Conservation (phyloP, 306 rosid species). For the Vigna angularis region DNA sequence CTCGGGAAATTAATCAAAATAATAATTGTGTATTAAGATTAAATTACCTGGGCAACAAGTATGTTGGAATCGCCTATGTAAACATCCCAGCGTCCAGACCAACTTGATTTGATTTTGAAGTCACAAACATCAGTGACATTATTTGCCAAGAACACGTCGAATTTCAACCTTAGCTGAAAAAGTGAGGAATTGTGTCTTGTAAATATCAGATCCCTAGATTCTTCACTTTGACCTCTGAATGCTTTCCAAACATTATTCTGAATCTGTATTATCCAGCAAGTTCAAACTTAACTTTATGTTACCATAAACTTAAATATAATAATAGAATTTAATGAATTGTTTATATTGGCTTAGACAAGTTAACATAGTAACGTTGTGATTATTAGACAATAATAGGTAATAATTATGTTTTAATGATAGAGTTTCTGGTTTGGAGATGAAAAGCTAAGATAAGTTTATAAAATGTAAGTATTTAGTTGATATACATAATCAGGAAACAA, state of each 20-base stretch:
- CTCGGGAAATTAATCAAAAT: too few relatives aligned
- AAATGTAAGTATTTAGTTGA: too few relatives aligned
- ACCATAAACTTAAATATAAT: too few relatives aligned
- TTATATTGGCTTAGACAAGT: too few relatives aligned
- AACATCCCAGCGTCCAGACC: slow-evolving; percentile 47
- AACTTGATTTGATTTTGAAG: slow-evolving; percentile 53
- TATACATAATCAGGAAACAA: too few relatives aligned
- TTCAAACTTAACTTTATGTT: background rate
- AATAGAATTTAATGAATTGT: too few relatives aligned
- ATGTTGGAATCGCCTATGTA: slow-evolving; percentile 51
- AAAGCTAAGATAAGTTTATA: too few relatives aligned
- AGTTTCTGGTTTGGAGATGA: too few relatives aligned
- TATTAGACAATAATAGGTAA: too few relatives aligned
- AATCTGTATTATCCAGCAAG: slow-evolving; percentile 28
- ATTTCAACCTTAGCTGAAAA: slow-evolving; percentile 44
- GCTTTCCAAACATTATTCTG: slow-evolving; percentile 56
- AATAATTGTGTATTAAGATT: too few relatives aligned
- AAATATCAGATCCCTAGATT: slow-evolving; percentile 47
- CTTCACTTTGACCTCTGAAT: slow-evolving; percentile 55
- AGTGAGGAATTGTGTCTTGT: slow-evolving; percentile 44
- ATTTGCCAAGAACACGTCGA: slow-evolving; percentile 57
- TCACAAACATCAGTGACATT: slow-evolving; percentile 51
- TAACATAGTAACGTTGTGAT: too few relatives aligned
- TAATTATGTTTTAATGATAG: too few relatives aligned
- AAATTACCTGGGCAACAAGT: slow-evolving; percentile 51